A percentile compares a stretch with the other conserved stretches of the same genome.
These are phyloP conservation scores for Pleurotus giganteus DNA, from an alignment of 768 basidiomycete species.

Conservation along the genomic window DNA sequence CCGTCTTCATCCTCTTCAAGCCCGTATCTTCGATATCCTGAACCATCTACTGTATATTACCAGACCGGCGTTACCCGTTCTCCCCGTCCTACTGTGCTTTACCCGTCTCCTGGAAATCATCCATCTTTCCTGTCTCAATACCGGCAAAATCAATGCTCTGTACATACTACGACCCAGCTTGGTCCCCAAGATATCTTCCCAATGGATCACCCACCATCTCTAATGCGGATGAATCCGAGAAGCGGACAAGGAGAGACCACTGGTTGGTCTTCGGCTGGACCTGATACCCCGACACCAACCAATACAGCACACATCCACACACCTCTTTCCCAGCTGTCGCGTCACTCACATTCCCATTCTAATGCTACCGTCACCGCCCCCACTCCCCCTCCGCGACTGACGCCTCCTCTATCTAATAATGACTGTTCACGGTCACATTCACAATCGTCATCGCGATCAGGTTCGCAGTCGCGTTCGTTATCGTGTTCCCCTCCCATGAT, in stretches of 20 bases:
- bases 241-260: slow-evolving; percentile 15
- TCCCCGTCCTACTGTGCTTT: slow-evolving; percentile 44
- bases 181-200: slow-evolving; percentile 44
- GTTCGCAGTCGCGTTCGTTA: slow-evolving; percentile 26
- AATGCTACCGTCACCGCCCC: slow-evolving; percentile 46
- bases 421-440: slow-evolving; percentile 17
- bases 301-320: slow-evolving; percentile 20
- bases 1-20: slow-evolving; percentile 46
- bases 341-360: slow-evolving; percentile 48
- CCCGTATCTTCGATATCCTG: slow-evolving; percentile 32
- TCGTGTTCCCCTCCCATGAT: slow-evolving; percentile 19
- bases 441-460: slow-evolving; percentile 15
- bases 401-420: slow-evolving; percentile 14
- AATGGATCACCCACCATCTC: slow-evolving; percentile 36
- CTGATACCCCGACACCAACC: slow-evolving; percentile 41
- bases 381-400: slow-evolving; percentile 30
- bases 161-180: slow-evolving; percentile 19
- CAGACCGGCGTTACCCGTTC: slow-evolving; percentile 54
- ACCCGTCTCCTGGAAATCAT: slow-evolving; percentile 42
- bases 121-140: slow-evolving; percentile 41
- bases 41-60: slow-evolving; percentile 65
- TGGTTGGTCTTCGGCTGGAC: slow-evolving; percentile 30
- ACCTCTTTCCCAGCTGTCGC: slow-evolving; percentile 21
- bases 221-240: slow-evolving; percentile 32
- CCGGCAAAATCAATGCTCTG: slow-evolving; percentile 31